These are phyloP conservation scores for Pythium phragmiticola DNA, from an alignment of 352 stramenopile species.

Conservation along the genomic window DNA sequence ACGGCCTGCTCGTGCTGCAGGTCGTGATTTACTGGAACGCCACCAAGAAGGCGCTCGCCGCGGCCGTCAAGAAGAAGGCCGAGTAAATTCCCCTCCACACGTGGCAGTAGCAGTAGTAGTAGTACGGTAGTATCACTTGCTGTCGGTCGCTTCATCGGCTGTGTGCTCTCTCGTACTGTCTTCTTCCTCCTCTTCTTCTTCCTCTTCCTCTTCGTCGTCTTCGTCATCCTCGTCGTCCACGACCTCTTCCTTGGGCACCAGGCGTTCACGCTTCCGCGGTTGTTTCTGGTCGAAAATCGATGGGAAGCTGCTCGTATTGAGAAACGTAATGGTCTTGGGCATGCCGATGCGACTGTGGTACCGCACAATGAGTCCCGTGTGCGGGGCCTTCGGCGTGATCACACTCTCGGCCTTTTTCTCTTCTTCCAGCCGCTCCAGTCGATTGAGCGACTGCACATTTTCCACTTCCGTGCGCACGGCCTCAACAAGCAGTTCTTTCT, in stretches of 20 bases:
- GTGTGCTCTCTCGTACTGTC: constrained; percentile 12
- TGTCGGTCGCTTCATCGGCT: constrained; percentile 1
- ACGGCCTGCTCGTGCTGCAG: constrained; percentile 75
- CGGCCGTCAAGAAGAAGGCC: constrained; percentile 68
- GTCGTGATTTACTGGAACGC: constrained; percentile 81
- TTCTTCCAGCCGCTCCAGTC: constrained; percentile 77
- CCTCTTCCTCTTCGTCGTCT: constrained; percentile 26
- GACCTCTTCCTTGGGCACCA: constrained; percentile 29
- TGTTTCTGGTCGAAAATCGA: constrained; percentile 63
- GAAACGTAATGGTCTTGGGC: constrained; percentile 81
- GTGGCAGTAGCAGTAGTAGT: background rate
- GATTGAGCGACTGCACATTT: constrained; percentile 76
- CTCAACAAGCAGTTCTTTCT: constrained; percentile 67
- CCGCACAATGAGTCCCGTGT: constrained; percentile 64
- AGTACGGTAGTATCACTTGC: constrained; percentile 7
- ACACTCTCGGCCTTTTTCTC: constrained; percentile 72
- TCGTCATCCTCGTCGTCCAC: constrained; percentile 33
- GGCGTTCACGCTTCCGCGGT: constrained; percentile 51
- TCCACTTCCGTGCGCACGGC: constrained; percentile 78
- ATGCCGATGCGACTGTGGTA: constrained; percentile 61
- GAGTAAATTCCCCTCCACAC: constrained; percentile 31
- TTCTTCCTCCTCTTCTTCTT: constrained; percentile 36
- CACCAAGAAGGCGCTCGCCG: constrained; percentile 68
- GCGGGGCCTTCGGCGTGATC: constrained; percentile 63
- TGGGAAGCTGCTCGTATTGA: constrained; percentile 68